phyloP scores from a whole-genome alignment of 1,284 basidiomycete species.

The Trichosporon coremiiforme region DNA sequence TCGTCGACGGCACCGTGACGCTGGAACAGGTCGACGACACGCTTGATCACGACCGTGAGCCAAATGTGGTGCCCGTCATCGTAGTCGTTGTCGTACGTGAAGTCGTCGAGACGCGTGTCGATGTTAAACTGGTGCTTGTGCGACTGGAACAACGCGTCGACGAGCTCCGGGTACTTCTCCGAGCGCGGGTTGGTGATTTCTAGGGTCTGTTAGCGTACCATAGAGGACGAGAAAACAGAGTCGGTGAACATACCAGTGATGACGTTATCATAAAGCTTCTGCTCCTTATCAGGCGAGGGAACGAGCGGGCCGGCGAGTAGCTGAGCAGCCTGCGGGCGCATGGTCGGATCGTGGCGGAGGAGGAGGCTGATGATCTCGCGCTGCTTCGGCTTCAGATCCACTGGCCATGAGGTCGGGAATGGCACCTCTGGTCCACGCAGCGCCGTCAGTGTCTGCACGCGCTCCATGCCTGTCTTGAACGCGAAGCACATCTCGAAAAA shows the following conservation, averaged over 20 bases:
- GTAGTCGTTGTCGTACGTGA: slow-evolving; percentile 78
- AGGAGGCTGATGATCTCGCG: slow-evolving; percentile 69
- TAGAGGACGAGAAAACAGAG: not conserved
- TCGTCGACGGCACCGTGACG: slow-evolving; percentile 83
- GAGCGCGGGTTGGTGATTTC: slow-evolving; percentile 54
- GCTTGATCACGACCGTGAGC: slow-evolving; percentile 67
- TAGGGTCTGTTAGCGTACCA: slow-evolving; percentile 24
- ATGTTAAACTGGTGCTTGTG: slow-evolving; percentile 61
- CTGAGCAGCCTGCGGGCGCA: slow-evolving; percentile 79
- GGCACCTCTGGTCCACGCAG: slow-evolving; percentile 70
- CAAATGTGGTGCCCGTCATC: slow-evolving; percentile 62
- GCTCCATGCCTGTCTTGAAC: slow-evolving; percentile 85
- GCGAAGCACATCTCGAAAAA: slow-evolving; percentile 96
- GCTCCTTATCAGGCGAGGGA: slow-evolving; percentile 44
- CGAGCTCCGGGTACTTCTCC: slow-evolving; percentile 47
- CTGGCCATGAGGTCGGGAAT: slow-evolving; percentile 68
- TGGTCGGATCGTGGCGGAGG: slow-evolving; percentile 78
- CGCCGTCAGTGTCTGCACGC: slow-evolving; percentile 77
- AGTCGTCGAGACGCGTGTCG: slow-evolving; percentile 67
- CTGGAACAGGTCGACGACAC: slow-evolving; percentile 73
- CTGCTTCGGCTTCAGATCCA: slow-evolving; percentile 62
- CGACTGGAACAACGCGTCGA: slow-evolving; percentile 46
- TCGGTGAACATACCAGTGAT: slow-evolving; percentile 39
- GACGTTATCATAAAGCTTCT: slow-evolving; percentile 45
- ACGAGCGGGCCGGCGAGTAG: slow-evolving; percentile 78